phyloP scores from a whole-genome alignment of 2,329 filamentous ascomycete species.

The Pyrenophora seminiperda region DNA sequence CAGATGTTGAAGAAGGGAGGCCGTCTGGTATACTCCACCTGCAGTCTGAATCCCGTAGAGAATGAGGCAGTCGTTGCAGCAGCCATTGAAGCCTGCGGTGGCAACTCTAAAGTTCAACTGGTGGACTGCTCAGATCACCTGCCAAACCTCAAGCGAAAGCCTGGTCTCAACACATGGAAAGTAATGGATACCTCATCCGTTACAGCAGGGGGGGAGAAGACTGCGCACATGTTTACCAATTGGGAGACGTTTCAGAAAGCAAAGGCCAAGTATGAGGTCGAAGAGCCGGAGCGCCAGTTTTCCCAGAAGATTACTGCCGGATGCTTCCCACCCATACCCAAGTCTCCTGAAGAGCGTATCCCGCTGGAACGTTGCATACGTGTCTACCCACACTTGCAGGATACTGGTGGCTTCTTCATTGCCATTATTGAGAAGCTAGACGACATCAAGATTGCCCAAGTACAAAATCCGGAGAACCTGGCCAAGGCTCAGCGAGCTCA shows the following conservation, averaged over 20 bases:
- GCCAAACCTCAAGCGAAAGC: conserved; percentile 73
- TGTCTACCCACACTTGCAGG: conserved; percentile 92
- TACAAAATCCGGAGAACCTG: conserved; percentile 33
- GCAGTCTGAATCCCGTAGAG: conserved; percentile 98
- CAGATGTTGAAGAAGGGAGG: conserved; percentile 97
- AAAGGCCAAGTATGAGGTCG: conserved; percentile 62
- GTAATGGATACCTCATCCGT: conserved; percentile 65
- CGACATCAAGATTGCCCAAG: conserved; percentile 57
- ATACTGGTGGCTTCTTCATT: conserved; percentile 98
- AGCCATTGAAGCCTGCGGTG: conserved; percentile 89
- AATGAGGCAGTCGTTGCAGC: conserved; percentile 91
- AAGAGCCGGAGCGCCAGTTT: conserved; percentile 63
- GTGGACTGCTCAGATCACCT: conserved; percentile 82
- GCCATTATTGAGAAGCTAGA: conserved; percentile 89
- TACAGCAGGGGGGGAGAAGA: conserved; percentile 64
- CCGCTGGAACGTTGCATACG: conserved; percentile 90
- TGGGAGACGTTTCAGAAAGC: conserved; percentile 82
- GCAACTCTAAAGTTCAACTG: conserved; percentile 77
- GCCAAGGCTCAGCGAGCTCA: conserved; percentile 31
- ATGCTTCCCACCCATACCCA: conserved; percentile 76
- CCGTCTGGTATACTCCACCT: conserved; percentile 95
- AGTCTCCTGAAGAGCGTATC: conserved; percentile 62
- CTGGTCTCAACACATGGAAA: conserved; percentile 82
- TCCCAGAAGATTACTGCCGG: conserved; percentile 65
- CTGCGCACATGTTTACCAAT: conserved; percentile 75